Evolutionary conservation across 1,284 basidiomycete genomes (phyloP).

Genomic region (Pterulicium gracile): DNA sequence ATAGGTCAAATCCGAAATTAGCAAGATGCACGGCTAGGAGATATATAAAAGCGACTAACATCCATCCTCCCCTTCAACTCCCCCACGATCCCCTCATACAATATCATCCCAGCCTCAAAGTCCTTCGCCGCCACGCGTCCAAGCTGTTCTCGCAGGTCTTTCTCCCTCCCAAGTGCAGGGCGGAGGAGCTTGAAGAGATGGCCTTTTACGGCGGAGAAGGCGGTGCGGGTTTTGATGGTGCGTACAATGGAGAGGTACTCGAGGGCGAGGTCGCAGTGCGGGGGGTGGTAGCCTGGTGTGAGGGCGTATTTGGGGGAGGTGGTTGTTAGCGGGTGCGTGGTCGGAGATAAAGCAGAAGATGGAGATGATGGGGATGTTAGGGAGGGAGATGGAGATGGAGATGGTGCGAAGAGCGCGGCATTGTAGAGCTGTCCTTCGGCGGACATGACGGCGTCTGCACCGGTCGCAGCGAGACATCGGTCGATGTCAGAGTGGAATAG

Average conservation of each 20-base stretch:
- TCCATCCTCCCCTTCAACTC: conserved; percentile 63
- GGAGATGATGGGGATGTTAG: too few species aligned
- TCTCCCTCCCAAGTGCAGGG: conserved; percentile 61
- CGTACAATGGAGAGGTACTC: conserved; percentile 85
- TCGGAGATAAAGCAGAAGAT: conserved; percentile 15
- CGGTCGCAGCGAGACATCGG: conserved; percentile 70
- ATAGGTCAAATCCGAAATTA: conserved; percentile 2
- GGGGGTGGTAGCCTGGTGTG: conserved; percentile 35
- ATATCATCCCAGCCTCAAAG: conserved; percentile 31
- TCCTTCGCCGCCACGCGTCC: conserved; percentile 30
- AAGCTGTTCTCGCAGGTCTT: conserved; percentile 64
- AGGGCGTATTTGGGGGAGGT: conserved; percentile 17
- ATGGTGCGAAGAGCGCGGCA: conserved; percentile 64
- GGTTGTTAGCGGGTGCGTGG: conserved; percentile 9
- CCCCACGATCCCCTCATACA: conserved; percentile 50
- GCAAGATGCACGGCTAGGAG: conserved; percentile 3
- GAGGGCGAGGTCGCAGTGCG: conserved; percentile 57
- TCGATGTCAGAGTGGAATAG: conserved; percentile 76
- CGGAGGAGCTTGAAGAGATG: conserved; percentile 91
- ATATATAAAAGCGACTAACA: conserved; percentile 27
- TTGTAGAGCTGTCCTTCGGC: conserved; percentile 96
- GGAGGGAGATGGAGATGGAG: conserved; percentile 6
- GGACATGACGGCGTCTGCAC: conserved; percentile 88
- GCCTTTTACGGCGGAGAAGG: conserved; percentile 73
- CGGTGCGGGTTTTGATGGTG: conserved; percentile 62